phyloP scores from a whole-genome alignment of 192 early-diverging fungal species.

The Chytriomyces sp. region DNA sequence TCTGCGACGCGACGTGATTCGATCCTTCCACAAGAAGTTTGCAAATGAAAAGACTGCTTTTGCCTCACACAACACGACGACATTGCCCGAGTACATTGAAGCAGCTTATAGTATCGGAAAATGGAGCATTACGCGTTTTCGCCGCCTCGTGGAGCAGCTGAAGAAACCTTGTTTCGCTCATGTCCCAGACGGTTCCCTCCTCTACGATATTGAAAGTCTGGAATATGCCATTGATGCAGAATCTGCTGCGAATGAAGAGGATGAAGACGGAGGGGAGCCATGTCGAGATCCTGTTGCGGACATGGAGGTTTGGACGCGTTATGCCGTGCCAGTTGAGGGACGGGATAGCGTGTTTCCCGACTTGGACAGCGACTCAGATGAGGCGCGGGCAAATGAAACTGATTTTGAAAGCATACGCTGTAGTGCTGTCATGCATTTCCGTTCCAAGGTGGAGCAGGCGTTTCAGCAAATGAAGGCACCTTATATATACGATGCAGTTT shows the following conservation, averaged over 20 bases:
- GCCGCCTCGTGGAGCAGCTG: conserved; percentile 24
- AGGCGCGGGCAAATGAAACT: conserved; percentile 4
- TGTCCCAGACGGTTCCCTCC: conserved; percentile 17
- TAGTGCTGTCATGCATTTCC: conserved; percentile 26
- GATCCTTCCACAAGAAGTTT: conserved; percentile 1
- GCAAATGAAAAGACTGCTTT: not conserved
- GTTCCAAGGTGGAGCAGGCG: not conserved
- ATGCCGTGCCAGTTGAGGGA: conserved; percentile 14
- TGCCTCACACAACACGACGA: not conserved
- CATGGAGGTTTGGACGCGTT: conserved; percentile 38
- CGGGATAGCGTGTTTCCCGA: conserved; percentile 6
- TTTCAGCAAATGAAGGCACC: conserved; percentile 4
- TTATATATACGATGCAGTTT: conserved; percentile 9
- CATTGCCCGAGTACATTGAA: conserved; percentile 25
- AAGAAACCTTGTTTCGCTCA: conserved; percentile 19
- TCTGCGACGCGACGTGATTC: conserved; percentile 22
- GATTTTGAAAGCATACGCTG: conserved; percentile 23
- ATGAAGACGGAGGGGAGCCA: not conserved
- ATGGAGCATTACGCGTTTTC: conserved; percentile 39
- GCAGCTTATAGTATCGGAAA: conserved; percentile 38
- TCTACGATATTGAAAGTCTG: conserved; percentile 28
- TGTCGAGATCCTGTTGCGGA: conserved; percentile 31
- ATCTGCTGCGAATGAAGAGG: conserved; percentile 23
- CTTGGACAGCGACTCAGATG: conserved; percentile 16
- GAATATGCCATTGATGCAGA: conserved; percentile 29